A percentile compares a stretch with the other conserved stretches of the same genome.
Evolutionary conservation across 2,329 filamentous ascomycete species (phyloP).

Genomic region (Pezicula carpinea): DNA sequence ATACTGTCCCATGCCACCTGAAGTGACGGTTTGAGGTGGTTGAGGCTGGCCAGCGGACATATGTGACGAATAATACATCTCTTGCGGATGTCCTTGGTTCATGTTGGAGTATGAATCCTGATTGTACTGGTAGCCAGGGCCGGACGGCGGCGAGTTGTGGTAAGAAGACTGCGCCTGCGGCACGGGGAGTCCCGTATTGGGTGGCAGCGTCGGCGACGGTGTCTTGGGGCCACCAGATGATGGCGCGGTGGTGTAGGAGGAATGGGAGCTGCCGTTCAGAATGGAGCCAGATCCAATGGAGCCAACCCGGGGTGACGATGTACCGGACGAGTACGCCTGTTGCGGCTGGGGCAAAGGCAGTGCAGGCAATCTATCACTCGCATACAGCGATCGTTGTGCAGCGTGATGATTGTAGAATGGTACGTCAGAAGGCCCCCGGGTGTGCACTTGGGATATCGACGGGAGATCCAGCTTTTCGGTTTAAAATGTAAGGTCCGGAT

Average conservation of each 20-base stretch:
- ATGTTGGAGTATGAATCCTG: slow-evolving; percentile 49
- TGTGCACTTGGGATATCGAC: slow-evolving; percentile 77
- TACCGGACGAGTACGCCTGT: slow-evolving; percentile 61
- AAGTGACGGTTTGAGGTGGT: slow-evolving; percentile 71
- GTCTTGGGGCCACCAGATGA: slow-evolving; percentile 66
- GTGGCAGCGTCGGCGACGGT: slow-evolving; percentile 64
- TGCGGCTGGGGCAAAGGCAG: slow-evolving; percentile 64
- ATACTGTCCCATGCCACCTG: slow-evolving; percentile 70
- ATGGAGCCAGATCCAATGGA: slow-evolving; percentile 59
- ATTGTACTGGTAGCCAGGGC: slow-evolving; percentile 36
- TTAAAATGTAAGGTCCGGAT: slow-evolving; percentile 32
- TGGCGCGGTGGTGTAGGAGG: slow-evolving; percentile 47
- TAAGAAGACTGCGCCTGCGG: slow-evolving; percentile 32
- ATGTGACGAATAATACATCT: slow-evolving; percentile 82
- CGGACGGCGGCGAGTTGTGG: slow-evolving; percentile 28
- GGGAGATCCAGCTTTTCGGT: slow-evolving; percentile 94
- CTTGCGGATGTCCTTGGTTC: slow-evolving; percentile 70
- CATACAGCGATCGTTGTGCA: slow-evolving; percentile 59
- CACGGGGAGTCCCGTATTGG: slow-evolving; percentile 39
- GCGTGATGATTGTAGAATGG: slow-evolving; percentile 66
- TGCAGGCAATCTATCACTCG: slow-evolving; percentile 68
- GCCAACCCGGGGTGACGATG: slow-evolving; percentile 70
- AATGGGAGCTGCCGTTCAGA: slow-evolving; percentile 48
- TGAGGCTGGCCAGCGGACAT: slow-evolving; percentile 74
- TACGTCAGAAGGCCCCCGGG: slow-evolving; percentile 70